Conservation (phyloP, 495 filamentous ascomycete genomes). For the Aspergillus campestris region DNA sequence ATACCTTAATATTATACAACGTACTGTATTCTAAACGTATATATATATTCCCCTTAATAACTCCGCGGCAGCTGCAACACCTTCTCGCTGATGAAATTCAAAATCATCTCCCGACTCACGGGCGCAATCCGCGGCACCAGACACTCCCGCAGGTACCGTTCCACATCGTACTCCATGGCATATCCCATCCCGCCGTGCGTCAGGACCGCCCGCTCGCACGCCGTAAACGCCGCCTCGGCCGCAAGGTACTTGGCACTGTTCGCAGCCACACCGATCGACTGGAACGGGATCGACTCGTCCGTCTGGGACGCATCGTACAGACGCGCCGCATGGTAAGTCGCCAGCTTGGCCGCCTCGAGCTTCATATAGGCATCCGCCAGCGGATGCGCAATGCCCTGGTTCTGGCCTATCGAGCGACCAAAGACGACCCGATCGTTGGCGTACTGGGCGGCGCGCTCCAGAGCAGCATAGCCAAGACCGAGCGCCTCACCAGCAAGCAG, state of each 20-base stretch:
- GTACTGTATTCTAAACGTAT: too few relatives aligned
- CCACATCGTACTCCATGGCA: constrained; percentile 70
- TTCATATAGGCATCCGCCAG: constrained; percentile 69
- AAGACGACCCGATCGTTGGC: constrained; percentile 63
- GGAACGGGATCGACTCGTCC: constrained; percentile 48
- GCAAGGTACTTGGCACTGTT: constrained; percentile 75
- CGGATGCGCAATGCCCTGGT: constrained; percentile 69
- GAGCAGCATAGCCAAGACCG: constrained; percentile 65
- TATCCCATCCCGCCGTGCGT: constrained; percentile 72
- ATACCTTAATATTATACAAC: too few relatives aligned
- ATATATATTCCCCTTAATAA: constrained; percentile 24
- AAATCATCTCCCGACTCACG: constrained; percentile 70
- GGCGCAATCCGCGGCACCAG: constrained; percentile 70
- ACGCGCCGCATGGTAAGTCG: constrained; percentile 68
- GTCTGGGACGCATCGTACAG: constrained; percentile 53
- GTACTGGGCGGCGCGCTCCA: constrained; percentile 56
- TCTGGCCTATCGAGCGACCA: constrained; percentile 61
- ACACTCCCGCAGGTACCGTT: constrained; percentile 66
- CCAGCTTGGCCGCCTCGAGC: constrained; percentile 68
- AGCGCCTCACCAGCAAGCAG: constrained; percentile 70
- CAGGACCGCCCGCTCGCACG: constrained; percentile 62
- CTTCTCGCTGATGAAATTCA: constrained; percentile 72
- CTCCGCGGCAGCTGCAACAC: constrained; percentile 48
- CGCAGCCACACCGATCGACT: constrained; percentile 61
- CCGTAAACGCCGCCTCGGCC: constrained; percentile 67